Evolutionary conservation across 176 grass and related monocot species (phyloP).

Genomic region (Phoenix roebelenii): DNA sequence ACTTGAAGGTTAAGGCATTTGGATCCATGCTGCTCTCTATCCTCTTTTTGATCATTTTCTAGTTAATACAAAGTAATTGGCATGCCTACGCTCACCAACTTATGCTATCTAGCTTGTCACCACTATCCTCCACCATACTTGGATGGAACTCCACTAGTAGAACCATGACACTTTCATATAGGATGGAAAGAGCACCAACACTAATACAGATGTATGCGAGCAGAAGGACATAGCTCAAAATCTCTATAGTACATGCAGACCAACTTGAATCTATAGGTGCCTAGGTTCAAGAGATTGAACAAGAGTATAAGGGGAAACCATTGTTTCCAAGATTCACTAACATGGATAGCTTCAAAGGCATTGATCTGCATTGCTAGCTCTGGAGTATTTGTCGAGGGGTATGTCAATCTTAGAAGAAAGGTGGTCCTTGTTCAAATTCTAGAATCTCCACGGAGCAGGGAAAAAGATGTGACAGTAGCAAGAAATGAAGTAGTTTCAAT

Average conservation of each 20-base stretch:
- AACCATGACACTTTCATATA: too few species aligned
- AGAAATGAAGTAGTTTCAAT: slow-evolving; percentile 47
- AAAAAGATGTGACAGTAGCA: slow-evolving; percentile 59
- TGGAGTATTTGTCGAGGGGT: slow-evolving; percentile 64
- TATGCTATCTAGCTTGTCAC: too few species aligned
- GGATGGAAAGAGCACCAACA: too few species aligned
- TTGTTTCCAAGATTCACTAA: slow-evolving; percentile 64
- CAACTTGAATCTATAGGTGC: slow-evolving; percentile 45
- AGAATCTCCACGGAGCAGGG: slow-evolving; percentile 60
- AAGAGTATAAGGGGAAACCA: slow-evolving; percentile 51
- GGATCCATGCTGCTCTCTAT: too few species aligned
- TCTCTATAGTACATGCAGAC: slow-evolving; percentile 63
- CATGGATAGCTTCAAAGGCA: slow-evolving; percentile 85
- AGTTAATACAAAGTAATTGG: too few species aligned
- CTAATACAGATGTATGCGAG: slow-evolving; percentile 48
- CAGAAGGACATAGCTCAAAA: slow-evolving; percentile 55
- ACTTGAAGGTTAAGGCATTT: too few species aligned
- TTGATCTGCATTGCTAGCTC: slow-evolving; percentile 66
- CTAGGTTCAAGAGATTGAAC: slow-evolving; percentile 65
- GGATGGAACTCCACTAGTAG: too few species aligned
- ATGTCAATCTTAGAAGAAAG: slow-evolving; percentile 44
- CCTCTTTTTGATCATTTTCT: too few species aligned
- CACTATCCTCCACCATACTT: too few species aligned
- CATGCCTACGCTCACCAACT: too few species aligned
- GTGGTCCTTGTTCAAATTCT: slow-evolving; percentile 77